Conservation (phyloP, 108 stramenopile genomes). For the Cylindrotheca closterium region DNA sequence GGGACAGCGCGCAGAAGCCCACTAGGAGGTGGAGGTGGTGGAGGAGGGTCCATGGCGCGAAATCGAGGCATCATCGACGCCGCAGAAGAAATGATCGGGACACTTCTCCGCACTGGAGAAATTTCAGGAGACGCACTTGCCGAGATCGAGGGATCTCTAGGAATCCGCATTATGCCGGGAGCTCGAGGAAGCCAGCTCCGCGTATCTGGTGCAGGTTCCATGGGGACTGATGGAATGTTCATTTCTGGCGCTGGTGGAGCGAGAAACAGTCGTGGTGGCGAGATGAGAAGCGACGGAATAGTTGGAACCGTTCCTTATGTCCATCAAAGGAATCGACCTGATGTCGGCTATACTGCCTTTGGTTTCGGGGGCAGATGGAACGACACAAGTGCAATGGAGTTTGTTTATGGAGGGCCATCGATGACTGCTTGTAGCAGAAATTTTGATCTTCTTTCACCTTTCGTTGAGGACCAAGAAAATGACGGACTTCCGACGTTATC, state of each 20-base stretch:
- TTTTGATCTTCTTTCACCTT: slow-evolving; percentile 38
- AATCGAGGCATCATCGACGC: slow-evolving; percentile 49
- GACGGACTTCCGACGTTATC: slow-evolving; percentile 16
- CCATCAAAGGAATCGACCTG: slow-evolving; percentile 59
- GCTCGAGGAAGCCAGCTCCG: slow-evolving; percentile 12
- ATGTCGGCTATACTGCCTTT: slow-evolving; percentile 50
- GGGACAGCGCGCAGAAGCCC: slow-evolving; percentile 24
- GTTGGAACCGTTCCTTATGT: slow-evolving; percentile 47
- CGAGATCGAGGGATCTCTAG: slow-evolving; percentile 74
- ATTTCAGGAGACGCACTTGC: slow-evolving; percentile 50
- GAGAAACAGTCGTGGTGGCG: background rate
- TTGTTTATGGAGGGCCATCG: slow-evolving; percentile 67
- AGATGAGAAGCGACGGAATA: background rate
- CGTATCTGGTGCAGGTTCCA: slow-evolving; percentile 10
- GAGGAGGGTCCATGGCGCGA: slow-evolving; percentile 16
- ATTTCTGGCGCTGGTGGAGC: background rate
- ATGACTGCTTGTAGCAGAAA: slow-evolving; percentile 57
- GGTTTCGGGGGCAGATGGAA: slow-evolving; percentile 35
- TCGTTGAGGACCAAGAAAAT: slow-evolving; percentile 16
- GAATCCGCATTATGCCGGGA: slow-evolving; percentile 55
- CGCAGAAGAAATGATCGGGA: slow-evolving; percentile 77
- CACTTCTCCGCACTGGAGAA: slow-evolving; percentile 64
- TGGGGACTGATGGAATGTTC: background rate
- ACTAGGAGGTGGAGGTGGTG: slow-evolving; percentile 6
- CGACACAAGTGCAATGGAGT: slow-evolving; percentile 68